Evolutionary conservation across 257 asterid genomes (phyloP), one percentile per base, ranked within the genome.

Genomic region (Ilex aquifolium): DNA sequence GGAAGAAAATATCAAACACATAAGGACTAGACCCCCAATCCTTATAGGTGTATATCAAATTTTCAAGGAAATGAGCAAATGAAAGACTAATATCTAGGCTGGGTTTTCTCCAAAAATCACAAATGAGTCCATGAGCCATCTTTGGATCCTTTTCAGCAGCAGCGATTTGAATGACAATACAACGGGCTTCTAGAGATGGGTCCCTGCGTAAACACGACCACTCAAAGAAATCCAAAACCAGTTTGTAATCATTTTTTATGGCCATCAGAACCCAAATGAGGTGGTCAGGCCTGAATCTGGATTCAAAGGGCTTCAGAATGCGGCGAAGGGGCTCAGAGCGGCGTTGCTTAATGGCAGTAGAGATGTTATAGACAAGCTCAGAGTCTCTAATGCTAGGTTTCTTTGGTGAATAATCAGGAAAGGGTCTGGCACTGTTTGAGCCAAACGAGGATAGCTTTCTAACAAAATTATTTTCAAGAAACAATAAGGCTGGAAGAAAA

Each of bases 251-350:
- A 65, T 72, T 69, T 69, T 69, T 85, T 74, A 92, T 71, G 67
- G 80, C 84, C 84, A 87, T 89, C 69, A 87, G 88, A 71, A 85
- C 90, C 99, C 96, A 89, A 70, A 92, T 77, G 62, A 92, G 84
- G 75, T 85, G 89, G 75, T 89, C 96, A 53, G 87, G 69, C 79
- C 79, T 82, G 77, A 92, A 87, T 57, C 76, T 83, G 69, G 90
- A 72, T 67, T 87, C 99, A 54, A 79, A 87, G 3, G 97, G 83
- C 79, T 72, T 80, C 70, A 92, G 52, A 57, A 79, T 66, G 50
- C 65, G 80, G 27, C 77, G 77, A 61, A 89, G 68, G 60, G 90
- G 79, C 79, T 85, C 99, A 60, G 49, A 67, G 44, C 69, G 72
- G 29, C 94, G 86, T 65, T 92, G 96, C 87, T 82, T 89, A 76